Evolutionary conservation across 345 rosid genomes (phyloP).

Genomic region (Citrus unshiu): DNA sequence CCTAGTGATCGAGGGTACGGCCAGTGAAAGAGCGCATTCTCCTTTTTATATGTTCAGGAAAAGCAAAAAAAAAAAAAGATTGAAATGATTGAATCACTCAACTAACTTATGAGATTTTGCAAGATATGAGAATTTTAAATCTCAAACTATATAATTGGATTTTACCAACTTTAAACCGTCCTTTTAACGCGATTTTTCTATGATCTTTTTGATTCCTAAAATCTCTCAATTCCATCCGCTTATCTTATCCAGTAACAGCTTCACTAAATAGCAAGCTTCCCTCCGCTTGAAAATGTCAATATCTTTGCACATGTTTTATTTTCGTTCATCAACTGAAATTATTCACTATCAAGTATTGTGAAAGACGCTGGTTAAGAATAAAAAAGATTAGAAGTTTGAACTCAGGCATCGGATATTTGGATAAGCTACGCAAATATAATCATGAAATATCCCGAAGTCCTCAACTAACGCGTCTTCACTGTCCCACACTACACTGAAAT

Average conservation of each 20-base stretch:
- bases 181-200: not conserved
- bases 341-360: too few relatives aligned
- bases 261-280: not conserved
- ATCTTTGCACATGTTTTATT: too few relatives aligned
- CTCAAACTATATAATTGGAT: not conserved
- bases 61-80: not conserved
- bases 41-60: not conserved
- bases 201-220: not conserved
- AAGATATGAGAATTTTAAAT: not conserved
- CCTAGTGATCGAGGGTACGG: not conserved
- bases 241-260: not conserved
- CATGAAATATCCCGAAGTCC: too few relatives aligned
- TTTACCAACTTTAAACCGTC: not conserved
- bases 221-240: conserved; percentile 1
- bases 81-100: not conserved
- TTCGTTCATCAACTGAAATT: too few relatives aligned
- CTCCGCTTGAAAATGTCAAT: not conserved
- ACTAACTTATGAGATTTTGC: not conserved
- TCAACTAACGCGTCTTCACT: too few relatives aligned
- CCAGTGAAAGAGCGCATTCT: not conserved
- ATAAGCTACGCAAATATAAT: too few relatives aligned
- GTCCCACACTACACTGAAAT: too few relatives aligned
- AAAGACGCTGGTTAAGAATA: too few relatives aligned
- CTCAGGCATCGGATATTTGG: too few relatives aligned
- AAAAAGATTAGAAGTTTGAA: too few relatives aligned